Evolutionary conservation across 1,284 basidiomycete species (phyloP), one percentile per base, ranked within the genome.

Genomic region (Austroboletus niveus): DNA sequence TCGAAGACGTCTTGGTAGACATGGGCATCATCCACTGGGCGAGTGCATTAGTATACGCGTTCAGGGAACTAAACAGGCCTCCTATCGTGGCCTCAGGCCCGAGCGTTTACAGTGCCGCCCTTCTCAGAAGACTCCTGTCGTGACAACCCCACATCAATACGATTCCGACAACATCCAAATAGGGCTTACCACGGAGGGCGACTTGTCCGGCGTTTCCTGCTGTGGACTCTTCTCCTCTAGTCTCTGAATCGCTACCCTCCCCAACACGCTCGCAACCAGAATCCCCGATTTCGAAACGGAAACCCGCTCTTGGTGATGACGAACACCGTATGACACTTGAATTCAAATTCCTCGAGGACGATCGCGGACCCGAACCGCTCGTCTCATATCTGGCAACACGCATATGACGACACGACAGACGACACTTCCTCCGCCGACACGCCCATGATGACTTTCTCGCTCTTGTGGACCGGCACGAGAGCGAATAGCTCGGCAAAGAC

Each of bases 371-470:
- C 90, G 60, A 92, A 84, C 36, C 86, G 78, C 53, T 92, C 86
- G 63, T 97, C 94, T 94, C 94, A 97, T 42, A 80, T 76, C 65
- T 82, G 85, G 49, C 92, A 80, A 57, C 83, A 88, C 50, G 85
- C 82, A 22, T 84, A 81, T 51, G 89, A 85, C 7, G 81, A 79
- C 22, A 94, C 76, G 12, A 91, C 78, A 1, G 85, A 78, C 0
- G 84, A 86, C 14, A 97, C 75, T 64, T 99, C 96, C 62, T 98
- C 96, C 0, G 95, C 95, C 0, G 93, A 91, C 9, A 97, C 82
- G 2, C 96, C 95, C 66, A 98, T 89, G 44, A 99, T 88, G 54
- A 99, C 92, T 69, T 94, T 91, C 65, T 91, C 88, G 0, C 92
- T 93, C 54, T 87, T 88, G 65, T 95, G 89, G 5, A 98, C 85